These are phyloP conservation scores for Melanomma pulvis-pyrius DNA, from an alignment of 495 filamentous ascomycete species.

Conservation along the genomic window DNA sequence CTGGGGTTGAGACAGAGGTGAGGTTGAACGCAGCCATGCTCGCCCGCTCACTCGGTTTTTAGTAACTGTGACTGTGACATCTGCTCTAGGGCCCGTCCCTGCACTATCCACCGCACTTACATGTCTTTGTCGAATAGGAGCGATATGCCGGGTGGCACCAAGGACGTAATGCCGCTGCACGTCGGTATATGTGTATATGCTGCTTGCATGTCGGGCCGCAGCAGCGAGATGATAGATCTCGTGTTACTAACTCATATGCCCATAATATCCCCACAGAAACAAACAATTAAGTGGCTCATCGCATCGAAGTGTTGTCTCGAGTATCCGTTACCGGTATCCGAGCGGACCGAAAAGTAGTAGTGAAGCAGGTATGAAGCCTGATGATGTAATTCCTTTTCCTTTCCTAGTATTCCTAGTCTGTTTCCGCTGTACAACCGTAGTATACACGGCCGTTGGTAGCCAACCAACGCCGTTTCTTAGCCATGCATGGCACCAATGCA, in stretches of 20 bases:
- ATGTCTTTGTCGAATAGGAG: too few relatives aligned
- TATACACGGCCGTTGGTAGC: background rate
- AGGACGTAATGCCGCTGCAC: background rate
- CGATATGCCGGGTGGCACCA: too few relatives aligned
- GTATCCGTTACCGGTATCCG: background rate
- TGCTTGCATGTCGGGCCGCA: background rate
- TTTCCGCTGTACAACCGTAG: background rate
- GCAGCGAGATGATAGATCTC: background rate
- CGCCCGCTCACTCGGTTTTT: too few relatives aligned
- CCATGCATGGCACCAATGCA: background rate
- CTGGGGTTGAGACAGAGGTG: too few relatives aligned
- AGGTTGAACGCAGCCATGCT: too few relatives aligned
- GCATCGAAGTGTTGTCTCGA: background rate
- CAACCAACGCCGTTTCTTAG: background rate
- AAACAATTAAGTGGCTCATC: background rate
- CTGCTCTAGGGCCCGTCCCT: too few relatives aligned
- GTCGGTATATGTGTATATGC: background rate
- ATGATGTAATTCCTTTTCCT: background rate
- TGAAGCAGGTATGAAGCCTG: background rate
- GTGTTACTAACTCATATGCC: too few relatives aligned
- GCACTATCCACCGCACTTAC: too few relatives aligned
- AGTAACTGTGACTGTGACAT: too few relatives aligned
- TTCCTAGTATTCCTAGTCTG: background rate
- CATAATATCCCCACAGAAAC: background rate
- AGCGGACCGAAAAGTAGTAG: background rate